Base-by-base conservation (phyloP, 371 early-diverging fungal genomes). In the Batkoa obscura region DNA sequence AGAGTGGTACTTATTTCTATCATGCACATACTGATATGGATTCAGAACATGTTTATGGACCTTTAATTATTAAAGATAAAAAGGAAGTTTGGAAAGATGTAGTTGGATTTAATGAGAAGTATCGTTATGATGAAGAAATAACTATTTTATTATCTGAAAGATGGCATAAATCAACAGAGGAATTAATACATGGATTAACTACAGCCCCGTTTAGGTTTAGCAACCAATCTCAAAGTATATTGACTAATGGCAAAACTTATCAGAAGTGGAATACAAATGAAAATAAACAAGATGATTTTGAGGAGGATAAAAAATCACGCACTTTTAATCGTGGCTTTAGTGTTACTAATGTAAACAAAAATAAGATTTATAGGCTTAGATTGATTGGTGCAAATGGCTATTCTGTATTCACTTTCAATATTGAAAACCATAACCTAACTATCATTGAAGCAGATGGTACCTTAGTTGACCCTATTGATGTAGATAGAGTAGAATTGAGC, bases 1-100 rank as follows among this genome's bases (percentile, higher is more conserved):
- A 72, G 42, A 56, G 61, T 2, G 71, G 71, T 17, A 73, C 73
- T 10, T 73, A 31, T n/a, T 47, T n/a, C 23, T 47, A 47, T 31
- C 47, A 47, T 30, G 47, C 47, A 6, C 47, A 47, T 13, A 47
- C 47, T 4, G 47, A 13, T 31, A 17, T 47, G 47, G 47, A 47
- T 30, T 13, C 31, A 31, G 31, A 17, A 6, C 47, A 47, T 6
- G 47, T 31, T 8, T 47, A 17, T 30, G 47, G 47, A 8, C 13
- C 23, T 8, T 30, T 47, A 4, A 31, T 47, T 8, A 31, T 47
- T 4, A 8, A 4, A 8, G 47, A 47, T 6, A 12, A 8, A 8
- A 31, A 47, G 23, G 13, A 8, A 8, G 31, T 47, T 31, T 4
- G 13, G 13, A 47, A 13, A 5, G 47, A 47, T 12, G 6, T 47